Evolutionary conservation across 2,329 filamentous ascomycete genomes (phyloP), one percentile per base, ranked within the genome.

Genomic region (Dactylellina leptospora): DNA sequence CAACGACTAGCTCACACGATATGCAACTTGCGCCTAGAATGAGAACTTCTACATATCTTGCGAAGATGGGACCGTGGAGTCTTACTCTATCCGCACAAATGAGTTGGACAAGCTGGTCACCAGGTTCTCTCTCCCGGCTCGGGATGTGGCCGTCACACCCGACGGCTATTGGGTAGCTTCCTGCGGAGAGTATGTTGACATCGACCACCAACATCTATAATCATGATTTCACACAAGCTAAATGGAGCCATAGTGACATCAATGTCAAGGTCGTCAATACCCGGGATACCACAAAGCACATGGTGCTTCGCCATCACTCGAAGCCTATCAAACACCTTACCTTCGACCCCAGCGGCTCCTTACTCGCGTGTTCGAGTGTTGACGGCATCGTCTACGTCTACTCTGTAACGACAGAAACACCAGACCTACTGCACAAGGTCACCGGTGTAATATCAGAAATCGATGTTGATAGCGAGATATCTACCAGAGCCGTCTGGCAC

Each of bases 61-160:
- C 18, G 93, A 99, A 80, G 93, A 97, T 81, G 95, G 96, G 78
- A 95, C 90, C n/a, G 92, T 99, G 77, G 96, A 90, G 82, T 87
- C 92, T 76, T 99, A 96, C 82, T 90, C 90, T n/a, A 84, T 97
- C 53, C 84, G 86, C 63, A 87, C 86, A 1, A 88, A 88, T 77
- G 80, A 83, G 25, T 91, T 96, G 81, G 91, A 96, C 74, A 88
- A 89, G 70, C 90, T 96, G 75, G 85, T 99, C 54, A 85, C 92
- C 23, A 88, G 95, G 74, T 91, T 89, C 66, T 88, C 92, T n/a
- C 82, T 97, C 1, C 91, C 95, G 0, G 87, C 97, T 28, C 87
- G 95, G 77, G 92, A 97, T 79, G 83, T 99, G 58, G 88, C 91
- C 2, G 82, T 99, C 11, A 93, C 92, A 1, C 85, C 87, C 1